Evolutionary conservation across 1,284 basidiomycete genomes (phyloP).

Genomic region (Sporisorium exsertum): DNA sequence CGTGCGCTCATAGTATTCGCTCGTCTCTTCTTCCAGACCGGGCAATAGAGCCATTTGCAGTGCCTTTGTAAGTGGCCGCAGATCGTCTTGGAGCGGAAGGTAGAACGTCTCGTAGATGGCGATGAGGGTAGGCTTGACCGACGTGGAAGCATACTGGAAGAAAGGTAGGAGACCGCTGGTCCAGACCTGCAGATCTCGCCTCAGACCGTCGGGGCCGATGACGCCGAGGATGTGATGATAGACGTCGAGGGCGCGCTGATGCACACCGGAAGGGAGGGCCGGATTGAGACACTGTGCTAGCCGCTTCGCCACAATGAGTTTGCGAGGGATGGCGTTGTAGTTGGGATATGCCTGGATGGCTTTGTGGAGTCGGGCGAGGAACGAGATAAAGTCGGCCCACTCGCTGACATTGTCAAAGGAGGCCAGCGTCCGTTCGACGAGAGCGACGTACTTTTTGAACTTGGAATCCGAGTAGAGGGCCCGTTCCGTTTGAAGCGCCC

Average conservation of each 20-base stretch:
- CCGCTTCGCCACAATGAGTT: slow-evolving; percentile 92
- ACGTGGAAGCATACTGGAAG: slow-evolving; percentile 96
- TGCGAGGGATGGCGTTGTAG: slow-evolving; percentile 94
- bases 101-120: slow-evolving; percentile 72
- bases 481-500: slow-evolving; percentile 65
- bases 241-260: slow-evolving; percentile 94
- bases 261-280: slow-evolving; percentile 93
- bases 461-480: slow-evolving; percentile 78
- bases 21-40: slow-evolving; percentile 61
- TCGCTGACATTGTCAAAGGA: slow-evolving; percentile 97
- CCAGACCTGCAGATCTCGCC: slow-evolving; percentile 90
- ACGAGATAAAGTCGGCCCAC: slow-evolving; percentile 99
- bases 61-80: slow-evolving; percentile 91
- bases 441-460: slow-evolving; percentile 91
- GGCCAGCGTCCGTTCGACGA: slow-evolving; percentile 90
- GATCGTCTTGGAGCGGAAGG: slow-evolving; percentile 81
- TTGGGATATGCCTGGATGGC: slow-evolving; percentile 90
- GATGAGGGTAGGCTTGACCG: slow-evolving; percentile 69
- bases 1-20: slow-evolving; percentile 89
- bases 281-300: slow-evolving; percentile 97
- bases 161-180: slow-evolving; percentile 96
- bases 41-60: slow-evolving; percentile 92
- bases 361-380: slow-evolving; percentile 93
- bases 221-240: slow-evolving; percentile 90
- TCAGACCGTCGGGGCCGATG: slow-evolving; percentile 87